Percentiles rank a stretch among this genome's conserved stretches.
Conservation (phyloP, 345 rosid genomes). For the Capsella bursapastoris region DNA sequence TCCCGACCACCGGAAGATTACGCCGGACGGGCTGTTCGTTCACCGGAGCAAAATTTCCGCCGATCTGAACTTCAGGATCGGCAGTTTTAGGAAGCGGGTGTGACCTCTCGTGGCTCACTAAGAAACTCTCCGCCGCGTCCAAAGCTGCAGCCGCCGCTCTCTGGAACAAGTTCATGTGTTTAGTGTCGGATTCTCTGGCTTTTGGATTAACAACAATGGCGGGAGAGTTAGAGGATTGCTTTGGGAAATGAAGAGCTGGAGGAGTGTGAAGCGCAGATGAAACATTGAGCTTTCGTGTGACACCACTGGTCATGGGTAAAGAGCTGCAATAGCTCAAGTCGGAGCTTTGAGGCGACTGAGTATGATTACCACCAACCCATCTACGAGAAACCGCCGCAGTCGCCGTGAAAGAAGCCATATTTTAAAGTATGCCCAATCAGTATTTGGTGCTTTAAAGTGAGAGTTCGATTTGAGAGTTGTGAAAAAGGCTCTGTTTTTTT, state of each 20-base stretch:
- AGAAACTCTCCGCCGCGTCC: slow-evolving; percentile 60
- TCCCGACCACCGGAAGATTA: slow-evolving; percentile 62
- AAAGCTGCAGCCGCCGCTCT: slow-evolving; percentile 60
- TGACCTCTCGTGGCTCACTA: slow-evolving; percentile 58
- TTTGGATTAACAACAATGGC: slow-evolving; percentile 39
- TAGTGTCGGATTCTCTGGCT: slow-evolving; percentile 30
- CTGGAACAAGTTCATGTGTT: slow-evolving; percentile 64
- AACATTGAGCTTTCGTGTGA: slow-evolving; percentile 41
- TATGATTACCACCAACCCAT: slow-evolving; percentile 37
- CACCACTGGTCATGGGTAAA: slow-evolving; percentile 38
- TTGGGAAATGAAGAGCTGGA: slow-evolving; percentile 60
- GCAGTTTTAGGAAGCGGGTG: slow-evolving; percentile 79
- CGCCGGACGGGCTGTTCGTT: slow-evolving; percentile 62
- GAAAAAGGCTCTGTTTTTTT: slow-evolving; percentile 31
- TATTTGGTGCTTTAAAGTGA: slow-evolving; percentile 20
- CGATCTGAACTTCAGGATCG: slow-evolving; percentile 72
- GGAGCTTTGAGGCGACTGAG: slow-evolving; percentile 40
- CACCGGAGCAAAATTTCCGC: slow-evolving; percentile 86
- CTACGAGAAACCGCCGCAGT: slow-evolving; percentile 42
- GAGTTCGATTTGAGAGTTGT: slow-evolving; percentile 23
- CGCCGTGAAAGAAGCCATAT: slow-evolving; percentile 49
- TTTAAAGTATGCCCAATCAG: not conserved
- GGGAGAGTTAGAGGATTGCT: slow-evolving; percentile 46
- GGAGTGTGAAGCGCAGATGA: slow-evolving; percentile 61
- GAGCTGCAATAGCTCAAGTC: slow-evolving; percentile 31